These are phyloP conservation scores for Nevesoporus exiguus DNA, from an alignment of 768 basidiomycete genomes.

Conservation along the genomic window DNA sequence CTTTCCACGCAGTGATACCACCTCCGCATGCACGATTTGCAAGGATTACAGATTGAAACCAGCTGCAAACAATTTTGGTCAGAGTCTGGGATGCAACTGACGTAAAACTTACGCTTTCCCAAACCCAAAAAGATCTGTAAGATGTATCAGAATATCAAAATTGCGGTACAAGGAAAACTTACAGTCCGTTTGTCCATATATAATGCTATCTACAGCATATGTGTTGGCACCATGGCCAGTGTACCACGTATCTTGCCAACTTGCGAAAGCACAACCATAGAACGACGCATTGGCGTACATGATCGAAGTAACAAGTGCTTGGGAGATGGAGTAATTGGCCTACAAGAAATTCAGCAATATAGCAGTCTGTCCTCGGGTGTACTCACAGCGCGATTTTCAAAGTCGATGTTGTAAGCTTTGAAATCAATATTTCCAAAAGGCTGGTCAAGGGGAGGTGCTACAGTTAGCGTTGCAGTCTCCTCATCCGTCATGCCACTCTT, in stretches of 20 bases:
- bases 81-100: neutral
- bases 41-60: neutral
- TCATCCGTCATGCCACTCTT: neutral
- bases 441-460: neutral
- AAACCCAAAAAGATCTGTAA: neutral
- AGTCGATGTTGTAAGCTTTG: neutral
- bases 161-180: neutral
- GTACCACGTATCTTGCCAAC: neutral
- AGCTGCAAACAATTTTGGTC: neutral
- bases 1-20: neutral
- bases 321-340: neutral
- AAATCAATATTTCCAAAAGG: neutral
- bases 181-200: neutral
- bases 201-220: neutral
- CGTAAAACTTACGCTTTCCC: neutral
- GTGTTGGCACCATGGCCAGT: neutral
- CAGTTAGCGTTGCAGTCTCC: neutral
- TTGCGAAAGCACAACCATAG: neutral
- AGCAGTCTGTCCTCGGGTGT: neutral
- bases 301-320: neutral
- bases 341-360: neutral
- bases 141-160: neutral
- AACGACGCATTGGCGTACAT: neutral
- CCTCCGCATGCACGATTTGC: neutral
- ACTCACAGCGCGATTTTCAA: neutral